Conservation (phyloP, 1,284 basidiomycete species). For the Rugosomyces carneus region DNA sequence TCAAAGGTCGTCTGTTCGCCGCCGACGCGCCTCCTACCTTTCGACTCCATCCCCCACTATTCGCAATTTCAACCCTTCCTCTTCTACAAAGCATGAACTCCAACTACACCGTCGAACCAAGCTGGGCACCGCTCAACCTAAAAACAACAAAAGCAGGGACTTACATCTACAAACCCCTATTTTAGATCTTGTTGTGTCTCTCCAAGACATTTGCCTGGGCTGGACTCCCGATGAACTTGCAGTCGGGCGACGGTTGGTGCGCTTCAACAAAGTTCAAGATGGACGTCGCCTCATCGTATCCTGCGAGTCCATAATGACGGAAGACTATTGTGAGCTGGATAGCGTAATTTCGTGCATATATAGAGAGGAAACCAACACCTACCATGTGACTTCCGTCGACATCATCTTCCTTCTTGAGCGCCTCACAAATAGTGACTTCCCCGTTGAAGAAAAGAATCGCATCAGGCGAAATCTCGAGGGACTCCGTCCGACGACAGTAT, state of each 20-base stretch:
- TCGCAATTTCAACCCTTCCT: conserved; percentile 8
- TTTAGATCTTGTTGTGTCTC: conserved; percentile 51
- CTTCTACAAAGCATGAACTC: conserved; percentile 18
- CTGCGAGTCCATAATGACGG: conserved; percentile 54
- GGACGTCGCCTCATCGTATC: conserved; percentile 58
- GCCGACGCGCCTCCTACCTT: conserved; percentile 24
- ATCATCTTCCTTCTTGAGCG: conserved; percentile 90
- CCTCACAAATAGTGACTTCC: conserved; percentile 78
- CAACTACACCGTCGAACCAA: conserved; percentile 36
- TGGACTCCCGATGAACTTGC: conserved; percentile 55
- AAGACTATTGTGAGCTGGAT: conserved; percentile 51
- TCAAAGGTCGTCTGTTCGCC: conserved; percentile 22
- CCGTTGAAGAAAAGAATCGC: conserved; percentile 94
- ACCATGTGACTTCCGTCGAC: conserved; percentile 92
- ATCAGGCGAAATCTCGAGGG: conserved; percentile 93
- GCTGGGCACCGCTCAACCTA: conserved; percentile 37
- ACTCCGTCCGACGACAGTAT: conserved; percentile 85
- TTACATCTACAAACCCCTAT: conserved; percentile 43
- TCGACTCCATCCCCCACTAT: conserved; percentile 24
- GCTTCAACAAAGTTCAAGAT: conserved; percentile 58
- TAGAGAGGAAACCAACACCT: conserved; percentile 71
- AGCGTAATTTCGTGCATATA: conserved; percentile 88
- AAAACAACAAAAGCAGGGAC: conserved; percentile 26
- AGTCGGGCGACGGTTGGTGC: conserved; percentile 66
- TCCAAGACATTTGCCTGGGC: conserved; percentile 43